Conservation (phyloP, 2,329 filamentous ascomycete genomes). For the Westerdykella ornata region DNA sequence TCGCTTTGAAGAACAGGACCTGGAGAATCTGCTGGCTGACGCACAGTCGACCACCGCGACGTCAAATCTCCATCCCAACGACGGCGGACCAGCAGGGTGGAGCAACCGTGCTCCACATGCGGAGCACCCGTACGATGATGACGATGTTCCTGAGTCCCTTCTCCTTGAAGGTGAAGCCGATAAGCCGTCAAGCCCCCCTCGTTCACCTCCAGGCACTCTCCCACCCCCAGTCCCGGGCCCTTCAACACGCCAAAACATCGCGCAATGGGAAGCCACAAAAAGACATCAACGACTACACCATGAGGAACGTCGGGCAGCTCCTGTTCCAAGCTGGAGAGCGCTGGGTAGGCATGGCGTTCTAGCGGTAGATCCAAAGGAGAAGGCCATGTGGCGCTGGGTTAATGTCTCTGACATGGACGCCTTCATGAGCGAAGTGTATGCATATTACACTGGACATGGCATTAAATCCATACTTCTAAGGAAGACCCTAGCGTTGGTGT, state of each 20-base stretch:
- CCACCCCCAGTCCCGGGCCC: conserved; percentile 41
- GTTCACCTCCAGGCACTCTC: conserved; percentile 19
- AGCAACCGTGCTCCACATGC: conserved; percentile 13
- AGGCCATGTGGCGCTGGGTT: conserved; percentile 86
- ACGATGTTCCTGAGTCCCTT: conserved; percentile 58
- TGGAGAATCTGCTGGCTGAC: conserved; percentile 51
- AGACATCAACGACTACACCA: conserved; percentile 42
- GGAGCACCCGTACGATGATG: conserved; percentile 44
- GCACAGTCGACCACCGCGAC: conserved; percentile 44
- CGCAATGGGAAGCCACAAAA: conserved; percentile 48
- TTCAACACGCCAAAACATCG: conserved; percentile 38
- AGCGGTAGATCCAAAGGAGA: conserved; percentile 57
- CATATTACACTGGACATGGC: conserved; percentile 76
- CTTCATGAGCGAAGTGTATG: conserved; percentile 79
- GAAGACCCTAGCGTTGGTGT: conserved; percentile 66
- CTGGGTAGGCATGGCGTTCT: conserved; percentile 22
- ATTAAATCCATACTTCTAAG: conserved; percentile 77
- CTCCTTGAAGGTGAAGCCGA: conserved; percentile 50
- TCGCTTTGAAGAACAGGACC: conserved; percentile 51
- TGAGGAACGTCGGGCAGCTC: conserved; percentile 15
- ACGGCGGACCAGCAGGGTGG: conserved; percentile 17
- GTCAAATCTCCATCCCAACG: conserved; percentile 34
- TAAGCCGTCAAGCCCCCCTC: conserved; percentile 17
- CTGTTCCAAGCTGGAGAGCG: conserved; percentile 18
- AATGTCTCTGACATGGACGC: conserved; percentile 85